Evolutionary conservation across 768 basidiomycete species (phyloP), one percentile per base, ranked within the genome.

Genomic region (Lactarius quietus): DNA sequence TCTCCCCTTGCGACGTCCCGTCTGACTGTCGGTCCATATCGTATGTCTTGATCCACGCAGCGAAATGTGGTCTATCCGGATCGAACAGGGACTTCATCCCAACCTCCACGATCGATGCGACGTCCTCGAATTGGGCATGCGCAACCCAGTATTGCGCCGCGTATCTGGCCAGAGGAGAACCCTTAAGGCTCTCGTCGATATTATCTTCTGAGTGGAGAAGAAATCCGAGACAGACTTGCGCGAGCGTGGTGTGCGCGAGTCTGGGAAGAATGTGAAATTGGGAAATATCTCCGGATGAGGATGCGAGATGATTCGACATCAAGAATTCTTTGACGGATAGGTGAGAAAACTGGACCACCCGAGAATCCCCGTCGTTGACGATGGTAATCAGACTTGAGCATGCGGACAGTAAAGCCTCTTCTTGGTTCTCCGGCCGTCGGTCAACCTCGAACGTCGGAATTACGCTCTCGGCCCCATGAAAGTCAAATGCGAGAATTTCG

Each of bases 11-110:
- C 12, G 54, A 35, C 17, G 1, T 7, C n/a, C 18, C 48, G 14
- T 51, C 48, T 15, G 48, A 51, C 23, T 15, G 48, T 3, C 2
- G 0, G 10, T 62, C n/a, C n/a, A n/a, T n/a, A n/a, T 61, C 38
- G 38, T 62, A 33, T 20, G 56, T 56, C 61, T 23, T 43, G 35
- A 56, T 23, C 61, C 61, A 56, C 18, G 31, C 29, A 5, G 41
- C 5, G 18, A 62, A 56, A 14, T 62, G 61, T 28, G 61, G 61
- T 5, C 45, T 56, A 33, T 62, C 54, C 7, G 9, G 20, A 29
- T 62, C 61, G 26, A 62, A 56, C 5, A 62, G 61, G 20, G 39
- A 35, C 35, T 28, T 12, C 23, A 62, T 29, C 26, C 26, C 54
- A 1, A 36, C 61, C 17, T 56, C 35, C 23, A 45, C 6, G 6